Base-by-base conservation (phyloP, 805 yeast genomes). In the Cyberlindnera galapagoensis region DNA sequence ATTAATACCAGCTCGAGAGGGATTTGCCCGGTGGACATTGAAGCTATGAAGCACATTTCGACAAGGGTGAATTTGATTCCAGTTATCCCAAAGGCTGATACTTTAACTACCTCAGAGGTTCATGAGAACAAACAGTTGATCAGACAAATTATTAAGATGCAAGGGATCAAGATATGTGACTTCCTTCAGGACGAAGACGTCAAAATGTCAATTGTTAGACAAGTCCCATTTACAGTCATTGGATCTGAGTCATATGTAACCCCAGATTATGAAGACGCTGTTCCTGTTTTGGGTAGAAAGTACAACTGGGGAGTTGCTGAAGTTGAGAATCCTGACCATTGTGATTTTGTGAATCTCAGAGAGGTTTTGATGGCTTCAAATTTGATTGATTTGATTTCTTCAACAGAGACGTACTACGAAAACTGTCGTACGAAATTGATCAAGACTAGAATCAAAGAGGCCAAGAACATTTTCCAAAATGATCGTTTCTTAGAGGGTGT, bases 271-370 rank as follows among this genome's bases (percentile, higher is more conserved):
- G 32, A 12, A 15, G 21, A 24, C 7, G 32, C 20, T 3, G 26
- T 21, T 6, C 19, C 37, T 5, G 82, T 82, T 18, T 67, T 81
- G 41, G 95, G 92, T 12, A 69, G 95, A 49, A 68, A 69, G 49
- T 88, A 86, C 60, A 67, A 63, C 12, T 88, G 96, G 96, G 97
- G 97, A 1, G 56, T 72, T 15, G 83, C 84, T 10, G 95, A 87
- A 51, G 81, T 84, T 24, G 95, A 83, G 49, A 80, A 85, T 53
- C 71, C 69, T 13, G 56, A 62, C 7, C 87, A 81, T 55, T 84
- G 94, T 57, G 96, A 90, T 53, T 86, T 86, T 49, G 42, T 57
- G 18, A 65, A 65, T 39, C 65, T 88, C 41, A 72, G 84, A 43
- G 69, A 75, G 21, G 57, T 85, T 23, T 60, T 88, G 30, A 64